Percentiles rank a stretch among this genome's conserved stretches.
These are phyloP conservation scores for Penium margaritaceum DNA, from an alignment of 139 green algal species.

Conservation along the genomic window DNA sequence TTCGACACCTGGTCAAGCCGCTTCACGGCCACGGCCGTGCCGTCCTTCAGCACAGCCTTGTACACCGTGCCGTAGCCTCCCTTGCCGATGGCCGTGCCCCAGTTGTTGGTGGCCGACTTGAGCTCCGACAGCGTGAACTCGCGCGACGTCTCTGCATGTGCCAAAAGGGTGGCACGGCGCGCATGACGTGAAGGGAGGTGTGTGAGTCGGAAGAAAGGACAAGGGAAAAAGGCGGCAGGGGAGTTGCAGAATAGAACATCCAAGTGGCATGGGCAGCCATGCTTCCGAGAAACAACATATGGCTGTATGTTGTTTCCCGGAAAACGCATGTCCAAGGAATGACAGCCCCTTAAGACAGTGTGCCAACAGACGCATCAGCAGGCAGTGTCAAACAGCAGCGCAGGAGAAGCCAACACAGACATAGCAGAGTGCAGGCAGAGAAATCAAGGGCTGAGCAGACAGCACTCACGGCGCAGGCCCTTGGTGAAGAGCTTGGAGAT, in stretches of 20 bases:
- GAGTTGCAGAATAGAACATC: no score
- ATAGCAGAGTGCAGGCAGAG: neutral
- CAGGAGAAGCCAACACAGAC: neutral
- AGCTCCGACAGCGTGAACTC: slow-evolving; percentile 29
- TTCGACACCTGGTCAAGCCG: slow-evolving; percentile 30
- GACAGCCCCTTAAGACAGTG: no score
- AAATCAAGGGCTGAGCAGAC: neutral
- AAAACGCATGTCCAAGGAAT: no score
- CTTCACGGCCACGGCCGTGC: slow-evolving; percentile 30
- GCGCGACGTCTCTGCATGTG: neutral
- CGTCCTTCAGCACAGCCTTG: slow-evolving; percentile 34
- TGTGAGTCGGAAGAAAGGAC: no score
- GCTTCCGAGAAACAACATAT: no score
- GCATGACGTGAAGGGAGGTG: no score
- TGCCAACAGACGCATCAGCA: no score
- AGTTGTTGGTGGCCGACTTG: slow-evolving; percentile 36
- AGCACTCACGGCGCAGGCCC: neutral
- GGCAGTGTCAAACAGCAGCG: neutral
- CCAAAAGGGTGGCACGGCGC: no score
- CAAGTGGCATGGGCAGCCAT: no score
- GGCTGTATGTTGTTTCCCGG: no score
- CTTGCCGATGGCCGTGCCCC: slow-evolving; percentile 30
- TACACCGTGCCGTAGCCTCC: slow-evolving; percentile 41
- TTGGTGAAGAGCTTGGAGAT: slow-evolving; percentile 4
- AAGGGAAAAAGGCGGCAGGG: no score